A percentile compares a stretch with the other conserved stretches of the same genome.
Evolutionary conservation across 192 early-diverging fungal species (phyloP).

Genomic region (Coemansia sp.): DNA sequence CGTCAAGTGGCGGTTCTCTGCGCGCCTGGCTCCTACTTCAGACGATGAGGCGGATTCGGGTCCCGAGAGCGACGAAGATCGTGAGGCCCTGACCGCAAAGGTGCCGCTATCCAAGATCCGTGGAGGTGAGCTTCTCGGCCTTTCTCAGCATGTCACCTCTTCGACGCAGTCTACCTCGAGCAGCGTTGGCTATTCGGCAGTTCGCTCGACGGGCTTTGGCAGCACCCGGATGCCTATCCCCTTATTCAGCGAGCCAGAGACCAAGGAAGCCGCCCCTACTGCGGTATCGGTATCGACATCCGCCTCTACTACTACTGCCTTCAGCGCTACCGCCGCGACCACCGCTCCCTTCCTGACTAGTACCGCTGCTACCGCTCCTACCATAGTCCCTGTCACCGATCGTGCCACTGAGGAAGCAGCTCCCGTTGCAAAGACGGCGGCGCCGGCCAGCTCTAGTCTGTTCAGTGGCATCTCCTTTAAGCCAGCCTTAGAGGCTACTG

Average conservation of each 20-base stretch:
- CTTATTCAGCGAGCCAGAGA: constrained; percentile 27
- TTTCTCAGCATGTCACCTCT: constrained; percentile 32
- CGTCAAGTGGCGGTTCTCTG: constrained; percentile 47
- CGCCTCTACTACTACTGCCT: background rate
- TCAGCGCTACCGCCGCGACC: background rate
- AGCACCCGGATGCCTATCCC: constrained; percentile 44
- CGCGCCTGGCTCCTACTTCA: constrained; percentile 30
- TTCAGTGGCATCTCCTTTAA: constrained; percentile 8
- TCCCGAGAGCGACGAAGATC: constrained; percentile 45
- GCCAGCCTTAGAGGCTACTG: background rate
- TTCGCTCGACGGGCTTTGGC: constrained; percentile 48
- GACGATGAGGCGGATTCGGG: constrained; percentile 23
- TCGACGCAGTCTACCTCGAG: constrained; percentile 9
- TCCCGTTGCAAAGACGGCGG: background rate
- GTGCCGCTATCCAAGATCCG: constrained; percentile 44
- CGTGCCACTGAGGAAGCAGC: background rate
- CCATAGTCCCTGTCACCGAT: background rate
- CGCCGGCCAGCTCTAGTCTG: background rate
- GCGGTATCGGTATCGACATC: background rate
- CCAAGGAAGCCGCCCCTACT: background rate
- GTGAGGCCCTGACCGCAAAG: constrained; percentile 43
- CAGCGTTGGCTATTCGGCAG: constrained; percentile 1
- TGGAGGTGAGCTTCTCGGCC: constrained; percentile 49
- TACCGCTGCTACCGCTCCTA: background rate
- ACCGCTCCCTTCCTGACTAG: background rate